phyloP scores from a whole-genome alignment of 352 stramenopile genomes.

The Blastocystis hominis region DNA sequence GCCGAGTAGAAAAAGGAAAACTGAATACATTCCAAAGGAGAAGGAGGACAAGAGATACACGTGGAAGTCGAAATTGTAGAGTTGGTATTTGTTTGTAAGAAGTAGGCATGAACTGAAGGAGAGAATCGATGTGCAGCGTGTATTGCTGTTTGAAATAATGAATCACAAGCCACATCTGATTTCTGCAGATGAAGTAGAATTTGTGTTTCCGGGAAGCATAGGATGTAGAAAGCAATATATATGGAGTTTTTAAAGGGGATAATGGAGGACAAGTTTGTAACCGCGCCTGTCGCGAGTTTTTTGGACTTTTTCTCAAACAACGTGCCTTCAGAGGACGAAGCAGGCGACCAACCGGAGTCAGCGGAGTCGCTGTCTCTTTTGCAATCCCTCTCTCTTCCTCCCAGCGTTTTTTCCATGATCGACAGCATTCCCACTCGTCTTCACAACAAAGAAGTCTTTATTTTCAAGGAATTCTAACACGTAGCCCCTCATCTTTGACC shows the following conservation, averaged over 20 bases:
- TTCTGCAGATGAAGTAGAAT: not conserved
- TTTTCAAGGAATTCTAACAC: too few relatives aligned
- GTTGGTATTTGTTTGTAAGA: not conserved
- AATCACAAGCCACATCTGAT: not conserved
- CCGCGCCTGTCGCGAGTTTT: not conserved
- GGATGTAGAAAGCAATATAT: not conserved
- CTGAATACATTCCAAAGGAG: not conserved
- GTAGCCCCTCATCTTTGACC: not conserved
- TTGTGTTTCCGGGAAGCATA: not conserved
- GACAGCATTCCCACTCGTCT: not conserved
- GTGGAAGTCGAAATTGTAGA: not conserved
- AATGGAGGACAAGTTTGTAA: not conserved
- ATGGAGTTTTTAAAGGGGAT: not conserved
- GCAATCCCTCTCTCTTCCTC: too few relatives aligned
- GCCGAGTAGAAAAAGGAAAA: not conserved
- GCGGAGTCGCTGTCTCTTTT: not conserved
- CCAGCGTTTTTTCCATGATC: not conserved
- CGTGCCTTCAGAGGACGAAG: not conserved
- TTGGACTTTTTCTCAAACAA: not conserved
- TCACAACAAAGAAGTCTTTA: too few relatives aligned
- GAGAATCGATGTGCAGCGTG: slow-evolving; percentile 15
- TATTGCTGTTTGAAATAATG: not conserved
- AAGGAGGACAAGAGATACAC: slow-evolving; percentile 20
- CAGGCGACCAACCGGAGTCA: not conserved
- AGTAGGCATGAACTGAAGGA: slow-evolving; percentile 36